Evolutionary conservation across 768 basidiomycete genomes (phyloP), one percentile per base, ranked within the genome.

Genomic region (Lactarius akahatsu): DNA sequence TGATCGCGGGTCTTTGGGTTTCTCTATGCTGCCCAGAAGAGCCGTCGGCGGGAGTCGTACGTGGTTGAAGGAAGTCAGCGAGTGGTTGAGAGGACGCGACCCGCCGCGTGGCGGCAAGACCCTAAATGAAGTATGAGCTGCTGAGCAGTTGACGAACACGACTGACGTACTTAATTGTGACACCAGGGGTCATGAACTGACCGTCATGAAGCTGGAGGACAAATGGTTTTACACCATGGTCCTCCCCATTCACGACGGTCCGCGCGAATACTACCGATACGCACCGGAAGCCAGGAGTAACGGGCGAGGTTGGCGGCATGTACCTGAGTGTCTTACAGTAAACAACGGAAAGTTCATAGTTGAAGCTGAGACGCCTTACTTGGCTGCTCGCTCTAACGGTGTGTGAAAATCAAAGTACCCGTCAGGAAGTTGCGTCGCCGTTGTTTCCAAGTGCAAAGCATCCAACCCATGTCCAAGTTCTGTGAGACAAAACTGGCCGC

Each of bases 381-480:
- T 81, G 16, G 79, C 77, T 4, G 79, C 79, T 13, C 66, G 30
- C 9, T 67, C 65, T 16, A 64, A 68, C 1, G 81, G 81, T 0
- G 80, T 78, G 62, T 80, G 69, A 11, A 82, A 70, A 18, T 73
- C 70, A 45, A 80, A 80, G 8, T 72, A 72, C 0, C 82, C 82
- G 18, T 71, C 67, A 1, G 74, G 72, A 2, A 78, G 73, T 34
- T 75, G 71, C 0, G 78, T 81, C 7, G 79, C 80, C 0, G 76
- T 78, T 1, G 82, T 82, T 69, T 82, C 80, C 23, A 81, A 57
- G 67, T 80, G 75, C 11, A 73, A 58, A 28, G 72, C 77, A 63
- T 82, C 79, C 1, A 83, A 72, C n/a, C 81, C 82, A 62, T 81
- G 82, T 0, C 78, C 80, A 15, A 81, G 63, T 68, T 82, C 82